Evolutionary conservation across 2,329 filamentous ascomycete genomes (phyloP).

Genomic region (Sporothrix protearum): DNA sequence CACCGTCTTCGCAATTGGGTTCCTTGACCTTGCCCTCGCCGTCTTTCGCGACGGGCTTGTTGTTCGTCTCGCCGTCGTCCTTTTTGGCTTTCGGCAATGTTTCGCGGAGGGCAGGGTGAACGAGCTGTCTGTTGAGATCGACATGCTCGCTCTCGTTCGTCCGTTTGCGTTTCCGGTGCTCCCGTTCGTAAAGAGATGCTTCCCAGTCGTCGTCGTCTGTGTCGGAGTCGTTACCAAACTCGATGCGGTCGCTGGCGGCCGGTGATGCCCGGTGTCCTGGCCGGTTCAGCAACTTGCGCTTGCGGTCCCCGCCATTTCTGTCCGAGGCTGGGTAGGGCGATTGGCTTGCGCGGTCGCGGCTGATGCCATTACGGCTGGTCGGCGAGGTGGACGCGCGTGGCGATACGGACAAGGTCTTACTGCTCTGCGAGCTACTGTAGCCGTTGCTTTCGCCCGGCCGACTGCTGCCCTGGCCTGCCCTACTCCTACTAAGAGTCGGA

Average conservation of each 20-base stretch:
- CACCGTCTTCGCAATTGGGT: background rate
- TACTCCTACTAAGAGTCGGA: conserved; percentile 31
- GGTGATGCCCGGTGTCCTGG: conserved; percentile 41
- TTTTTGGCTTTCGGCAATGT: conserved; percentile 18
- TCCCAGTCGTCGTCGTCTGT: conserved; percentile 53
- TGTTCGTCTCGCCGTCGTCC: conserved; percentile 33
- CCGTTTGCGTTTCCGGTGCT: conserved; percentile 43
- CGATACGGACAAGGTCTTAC: conserved; percentile 22
- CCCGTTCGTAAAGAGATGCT: conserved; percentile 43
- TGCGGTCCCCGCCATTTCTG: conserved; percentile 36
- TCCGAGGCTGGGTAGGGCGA: conserved; percentile 34
- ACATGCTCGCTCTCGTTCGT: conserved; percentile 13
- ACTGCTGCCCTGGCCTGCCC: conserved; percentile 17
- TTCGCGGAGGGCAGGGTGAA: conserved; percentile 46
- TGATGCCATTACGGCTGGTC: background rate
- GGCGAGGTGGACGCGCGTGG: conserved; percentile 29
- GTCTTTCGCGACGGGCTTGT: conserved; percentile 34
- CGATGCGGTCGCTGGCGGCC: conserved; percentile 45
- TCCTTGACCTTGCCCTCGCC: conserved; percentile 22
- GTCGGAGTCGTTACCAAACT: conserved; percentile 48
- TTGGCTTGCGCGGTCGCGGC: conserved; percentile 30
- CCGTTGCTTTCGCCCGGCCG: conserved; percentile 32
- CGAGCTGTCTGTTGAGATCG: conserved; percentile 40
- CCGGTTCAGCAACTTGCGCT: conserved; percentile 45
- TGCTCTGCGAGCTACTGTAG: conserved; percentile 40